Base-by-base conservation (phyloP, 495 filamentous ascomycete species). In the Talaromyces borbonicus region DNA sequence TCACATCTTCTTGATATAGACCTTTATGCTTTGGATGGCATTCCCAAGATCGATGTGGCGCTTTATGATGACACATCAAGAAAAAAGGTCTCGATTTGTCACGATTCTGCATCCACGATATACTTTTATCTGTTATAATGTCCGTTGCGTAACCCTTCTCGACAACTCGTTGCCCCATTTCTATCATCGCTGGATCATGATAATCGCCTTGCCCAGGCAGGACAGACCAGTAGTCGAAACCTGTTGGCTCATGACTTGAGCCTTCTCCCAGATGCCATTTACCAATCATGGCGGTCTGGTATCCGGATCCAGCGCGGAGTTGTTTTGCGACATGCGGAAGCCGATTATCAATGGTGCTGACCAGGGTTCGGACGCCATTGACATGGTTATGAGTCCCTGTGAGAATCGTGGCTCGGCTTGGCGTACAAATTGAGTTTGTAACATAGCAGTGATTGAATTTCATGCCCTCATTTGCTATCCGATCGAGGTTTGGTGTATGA, bases 1-100 rank as follows among this genome's bases (percentile, higher is more conserved):
- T 48, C 33, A 70, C 53, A 0, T 56, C 58, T 12, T 68, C 60
- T 11, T 53, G 58, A 44, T 69, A 71, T 2, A 71, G 49, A 31
- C 62, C 33, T 39, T 60, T 59, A 36, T 71, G 64, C 47, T 65
- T 63, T 1, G 48, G 46, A 20, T 69, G 46, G 40, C 54, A 71
- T 47, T 71, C 67, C 67, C 66, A 71, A 40, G 55, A 59, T 18
- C 66, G 56, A 41, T 71, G 67, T 8, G 67, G 67, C 3, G 67
- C 67, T 39, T 71, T 71, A 39, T 71, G 67, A 30, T 71, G 67
- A 42, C 65, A 71, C 67, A 71, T 71, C n/a, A 67, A 36, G 45
- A 71, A 71, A 52, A 71, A 71, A 1, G 67, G 67, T 50, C 60
- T 61, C 1, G 46, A 39, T 0, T 38, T 47, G 38, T 61, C 62